Percentiles rank a stretch among this genome's conserved stretches.
Evolutionary conservation across 192 early-diverging fungal genomes (phyloP).

Genomic region (Phlyctochytrium arcticum): DNA sequence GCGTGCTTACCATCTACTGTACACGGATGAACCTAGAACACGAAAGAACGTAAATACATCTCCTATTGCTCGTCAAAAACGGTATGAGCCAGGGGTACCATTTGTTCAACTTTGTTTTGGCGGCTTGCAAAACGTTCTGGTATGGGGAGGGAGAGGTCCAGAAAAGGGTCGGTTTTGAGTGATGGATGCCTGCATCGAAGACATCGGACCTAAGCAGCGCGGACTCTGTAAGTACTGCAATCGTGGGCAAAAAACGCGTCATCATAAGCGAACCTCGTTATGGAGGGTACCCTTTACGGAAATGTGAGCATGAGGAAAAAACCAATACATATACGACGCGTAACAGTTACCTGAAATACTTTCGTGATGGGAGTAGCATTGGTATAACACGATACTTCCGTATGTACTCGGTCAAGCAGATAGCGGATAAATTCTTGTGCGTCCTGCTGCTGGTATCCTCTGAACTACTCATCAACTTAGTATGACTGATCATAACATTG

Average conservation of each 20-base stretch:
- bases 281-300: neutral
- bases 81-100: no score
- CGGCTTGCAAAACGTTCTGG: slow-evolving; percentile 6
- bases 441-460: slow-evolving; percentile 30
- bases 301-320: neutral
- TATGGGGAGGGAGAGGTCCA: slow-evolving; percentile 28
- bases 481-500: no score
- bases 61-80: neutral
- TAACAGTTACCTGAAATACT: slow-evolving; percentile 15
- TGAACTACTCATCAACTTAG: no score
- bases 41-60: neutral
- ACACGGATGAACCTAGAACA: neutral
- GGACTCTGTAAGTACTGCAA: no score
- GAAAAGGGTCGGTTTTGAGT: slow-evolving; percentile 12
- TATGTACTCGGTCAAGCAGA: slow-evolving; percentile 18
- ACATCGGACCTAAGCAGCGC: slow-evolving; percentile 1
- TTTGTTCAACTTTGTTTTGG: slow-evolving; percentile 3
- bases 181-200: slow-evolving; percentile 8
- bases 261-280: neutral
- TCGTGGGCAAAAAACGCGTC: no score
- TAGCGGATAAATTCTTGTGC: slow-evolving; percentile 26
- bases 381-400: slow-evolving; percentile 3
- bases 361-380: slow-evolving; percentile 12
- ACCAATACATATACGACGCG: neutral
- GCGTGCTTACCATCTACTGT: slow-evolving; percentile 3